Evolutionary conservation across 257 asterid species (phyloP), one percentile per base, ranked within the genome.

Genomic region (Penstemon davidsonii): DNA sequence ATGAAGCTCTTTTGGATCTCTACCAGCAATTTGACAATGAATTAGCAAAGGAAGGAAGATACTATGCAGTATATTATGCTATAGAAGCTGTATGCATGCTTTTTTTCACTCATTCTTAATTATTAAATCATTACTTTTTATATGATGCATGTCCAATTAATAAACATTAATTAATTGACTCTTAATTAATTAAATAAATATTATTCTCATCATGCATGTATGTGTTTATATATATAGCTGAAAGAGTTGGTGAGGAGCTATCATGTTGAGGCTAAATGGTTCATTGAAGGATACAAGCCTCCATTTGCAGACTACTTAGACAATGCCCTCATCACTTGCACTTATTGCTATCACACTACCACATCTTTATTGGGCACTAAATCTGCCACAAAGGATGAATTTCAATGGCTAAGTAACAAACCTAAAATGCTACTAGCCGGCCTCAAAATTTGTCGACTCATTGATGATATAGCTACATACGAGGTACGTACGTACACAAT

Each of bases 251-350:
- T 53, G 41, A 66, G 71, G 61, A 53, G 62, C 60, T 65, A 66
- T 18, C 40, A 66, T 65, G 69, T 66, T 2, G 70, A 66, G 19
- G 70, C 70, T 7, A 66, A 66, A 50, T 66, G 70, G 70, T 66
- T 66, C 38, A 39, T 39, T n/a, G 70, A 51, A 15, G 61, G 50
- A 51, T 50, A 39, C 19, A 12, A 8, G 39, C 70, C 61, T 3
- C 51, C 60, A 66, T 66, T 66, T 40, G 8, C 7, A 15, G 60
- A 51, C 9, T 66, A 66, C 49, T 6, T 66, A 3, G 8, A 53
- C 3, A 66, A 66, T 39, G 71, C 52, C 54, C 53, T 66, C 6
- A 39, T 66, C 15, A 66, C 71, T 3, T 52, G 41, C 18, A 66
- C 71, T 38, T 37, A 66, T 4, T 66, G 41, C 45, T 66, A 52